Evolutionary conservation across 2,329 filamentous ascomycete genomes (phyloP), one percentile per base, ranked within the genome.

Genomic region (Trichocomaceae sp.): DNA sequence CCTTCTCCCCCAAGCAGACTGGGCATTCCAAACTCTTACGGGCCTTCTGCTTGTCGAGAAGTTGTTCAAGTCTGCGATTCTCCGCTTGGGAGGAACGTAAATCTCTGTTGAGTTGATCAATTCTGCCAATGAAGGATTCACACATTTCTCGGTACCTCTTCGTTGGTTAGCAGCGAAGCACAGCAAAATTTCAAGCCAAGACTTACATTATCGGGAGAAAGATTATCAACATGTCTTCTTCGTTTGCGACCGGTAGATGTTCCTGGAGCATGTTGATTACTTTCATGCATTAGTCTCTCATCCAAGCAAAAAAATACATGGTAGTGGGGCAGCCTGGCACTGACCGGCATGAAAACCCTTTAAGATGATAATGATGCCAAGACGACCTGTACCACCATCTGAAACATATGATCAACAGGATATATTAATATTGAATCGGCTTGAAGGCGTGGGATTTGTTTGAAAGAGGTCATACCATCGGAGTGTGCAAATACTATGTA

Each of bases 81-180:
- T 17, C 26, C 9, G 6, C 31, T 29, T 20, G 6, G 9, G 8
- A 47, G 26, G 15, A 47, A 35, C 17, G 45, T 20, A 47, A 35
- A 47, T 33, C 45, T 33, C 26, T 47, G 29, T 2, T 47, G 12
- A 47, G 44, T 47, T 13, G 23, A 9, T 2, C 44, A 29, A 47
- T 47, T 13, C 3, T 47, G 44, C 17, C 29, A 26, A 2, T 31
- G 44, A 47, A 47, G 13, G 23, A 47, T 31, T 29, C 5, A 47
- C 44, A 47, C 44, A 47, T 47, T 29, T 47, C 44, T 17, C 17
- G 44, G 44, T 31, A 47, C 44, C n/a, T 47, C 22, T 47, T 47
- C 23, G 26, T 23, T 46, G 26, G 42, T 46, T 46, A 46, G 42
- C 19, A 29, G 42, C 22, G 7, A 46, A 46, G 42, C 42, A 22